Conservation (phyloP, 2,329 filamentous ascomycete genomes). For the Fusarium sacchari region DNA sequence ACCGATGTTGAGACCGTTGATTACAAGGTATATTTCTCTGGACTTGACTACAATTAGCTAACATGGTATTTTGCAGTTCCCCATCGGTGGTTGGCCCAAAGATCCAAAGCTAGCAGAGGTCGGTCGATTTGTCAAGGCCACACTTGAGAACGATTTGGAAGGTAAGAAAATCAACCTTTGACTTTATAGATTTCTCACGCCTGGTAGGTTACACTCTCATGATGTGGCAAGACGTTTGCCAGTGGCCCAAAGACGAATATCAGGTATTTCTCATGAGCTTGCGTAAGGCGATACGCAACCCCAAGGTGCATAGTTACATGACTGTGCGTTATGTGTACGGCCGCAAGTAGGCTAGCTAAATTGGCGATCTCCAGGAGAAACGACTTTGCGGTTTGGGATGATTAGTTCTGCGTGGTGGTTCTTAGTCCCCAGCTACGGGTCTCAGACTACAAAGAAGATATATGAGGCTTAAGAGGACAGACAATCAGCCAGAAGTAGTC, state of each 20-base stretch:
- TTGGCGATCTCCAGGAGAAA: background rate
- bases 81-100: background rate
- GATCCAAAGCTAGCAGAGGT: background rate
- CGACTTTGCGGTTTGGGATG: accelerated
- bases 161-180: background rate
- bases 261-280: background rate
- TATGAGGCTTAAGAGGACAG: background rate
- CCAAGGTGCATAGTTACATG: background rate
- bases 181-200: accelerated
- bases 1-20: background rate
- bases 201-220: background rate
- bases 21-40: background rate
- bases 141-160: background rate
- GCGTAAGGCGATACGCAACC: background rate
- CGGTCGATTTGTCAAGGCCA: background rate
- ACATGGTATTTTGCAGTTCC: background rate
- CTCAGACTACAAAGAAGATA: accelerated
- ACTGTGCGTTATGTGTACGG: background rate
- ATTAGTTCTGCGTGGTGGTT: accelerated
- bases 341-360: accelerated
- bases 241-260: background rate
- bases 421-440: accelerated
- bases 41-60: accelerated
- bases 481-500: accelerated
- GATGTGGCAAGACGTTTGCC: constrained; percentile 1